phyloP scores from a whole-genome alignment of 2,329 filamentous ascomycete species.

The Lasiodiplodia citricola region DNA sequence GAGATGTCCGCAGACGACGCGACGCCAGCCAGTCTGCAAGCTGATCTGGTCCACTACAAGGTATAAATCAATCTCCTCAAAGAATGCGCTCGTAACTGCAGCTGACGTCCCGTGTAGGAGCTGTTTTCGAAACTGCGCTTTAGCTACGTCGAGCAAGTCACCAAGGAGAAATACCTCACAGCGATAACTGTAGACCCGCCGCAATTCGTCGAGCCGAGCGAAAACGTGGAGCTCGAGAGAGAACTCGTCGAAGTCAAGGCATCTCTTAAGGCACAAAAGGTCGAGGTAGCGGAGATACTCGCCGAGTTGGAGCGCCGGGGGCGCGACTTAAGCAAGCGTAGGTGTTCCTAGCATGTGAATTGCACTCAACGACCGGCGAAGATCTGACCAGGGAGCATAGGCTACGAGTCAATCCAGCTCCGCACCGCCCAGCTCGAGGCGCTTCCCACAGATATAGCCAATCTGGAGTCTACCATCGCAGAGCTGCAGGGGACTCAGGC shows the following conservation, averaged over 20 bases:
- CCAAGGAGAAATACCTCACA: constrained; percentile 96
- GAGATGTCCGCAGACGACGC: constrained; percentile 71
- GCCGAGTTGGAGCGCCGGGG: constrained; percentile 69
- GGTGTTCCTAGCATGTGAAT: constrained; percentile 33
- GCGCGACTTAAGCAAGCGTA: constrained; percentile 60
- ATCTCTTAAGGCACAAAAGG: constrained; percentile 78
- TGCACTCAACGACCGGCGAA: neutral
- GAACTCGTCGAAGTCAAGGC: constrained; percentile 74
- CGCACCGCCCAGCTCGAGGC: constrained; percentile 57
- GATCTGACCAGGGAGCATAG: constrained; percentile 35
- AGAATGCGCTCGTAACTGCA: neutral
- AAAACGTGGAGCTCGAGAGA: constrained; percentile 65
- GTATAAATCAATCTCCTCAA: constrained; percentile 40
- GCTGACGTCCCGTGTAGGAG: constrained; percentile 57
- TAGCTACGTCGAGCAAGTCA: constrained; percentile 97
- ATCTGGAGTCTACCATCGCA: constrained; percentile 57
- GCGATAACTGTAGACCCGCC: constrained; percentile 91
- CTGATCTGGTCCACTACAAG: constrained; percentile 87
- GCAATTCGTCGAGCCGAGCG: constrained; percentile 77
- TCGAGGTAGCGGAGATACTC: constrained; percentile 76
- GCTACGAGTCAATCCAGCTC: constrained; percentile 60
- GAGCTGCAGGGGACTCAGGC: constrained; percentile 48
- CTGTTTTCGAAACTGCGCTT: constrained; percentile 96
- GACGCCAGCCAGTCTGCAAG: constrained; percentile 77
- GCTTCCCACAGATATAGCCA: constrained; percentile 58